phyloP scores from a whole-genome alignment of 306 rosid genomes.

The Acacia acuminata region DNA sequence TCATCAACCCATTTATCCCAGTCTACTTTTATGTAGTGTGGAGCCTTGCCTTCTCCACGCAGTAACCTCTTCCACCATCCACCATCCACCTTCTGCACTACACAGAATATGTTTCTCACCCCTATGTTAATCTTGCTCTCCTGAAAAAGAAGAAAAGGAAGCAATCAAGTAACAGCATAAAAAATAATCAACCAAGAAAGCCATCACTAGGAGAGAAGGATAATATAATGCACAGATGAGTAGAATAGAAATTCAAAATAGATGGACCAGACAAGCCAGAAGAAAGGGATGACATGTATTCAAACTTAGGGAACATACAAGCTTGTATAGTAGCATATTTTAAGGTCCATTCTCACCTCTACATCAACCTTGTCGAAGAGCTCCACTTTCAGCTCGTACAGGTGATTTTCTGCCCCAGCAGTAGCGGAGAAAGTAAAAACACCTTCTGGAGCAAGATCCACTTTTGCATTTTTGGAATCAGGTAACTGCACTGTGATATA shows the following conservation, averaged over 20 bases:
- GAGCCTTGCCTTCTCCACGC: constrained; percentile 64
- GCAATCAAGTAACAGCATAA: not conserved
- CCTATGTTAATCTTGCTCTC: constrained; percentile 79
- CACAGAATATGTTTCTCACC: constrained; percentile 60
- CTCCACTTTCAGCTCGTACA: constrained; percentile 74
- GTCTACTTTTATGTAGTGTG: constrained; percentile 30
- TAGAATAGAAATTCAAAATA: not conserved
- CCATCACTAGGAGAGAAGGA: not conserved
- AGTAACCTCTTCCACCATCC: constrained; percentile 74
- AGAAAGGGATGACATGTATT: not conserved
- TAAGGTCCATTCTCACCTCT: constrained; percentile 51
- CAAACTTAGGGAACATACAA: not conserved
- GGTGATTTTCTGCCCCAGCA: constrained; percentile 68
- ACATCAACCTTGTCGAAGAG: constrained; percentile 90
- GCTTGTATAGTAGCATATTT: no score
- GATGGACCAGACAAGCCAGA: not conserved
- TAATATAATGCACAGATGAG: not conserved
- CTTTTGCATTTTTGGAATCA: constrained; percentile 80
- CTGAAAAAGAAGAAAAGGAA: constrained; percentile 29
- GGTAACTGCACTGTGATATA: constrained; percentile 77
- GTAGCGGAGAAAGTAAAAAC: constrained; percentile 67
- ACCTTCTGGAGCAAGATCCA: constrained; percentile 88
- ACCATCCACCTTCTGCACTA: constrained; percentile 66
- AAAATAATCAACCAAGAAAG: not conserved
- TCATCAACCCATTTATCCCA: constrained; percentile 2